Base-by-base conservation (phyloP, 805 yeast genomes). In the Candida glaebosa region DNA sequence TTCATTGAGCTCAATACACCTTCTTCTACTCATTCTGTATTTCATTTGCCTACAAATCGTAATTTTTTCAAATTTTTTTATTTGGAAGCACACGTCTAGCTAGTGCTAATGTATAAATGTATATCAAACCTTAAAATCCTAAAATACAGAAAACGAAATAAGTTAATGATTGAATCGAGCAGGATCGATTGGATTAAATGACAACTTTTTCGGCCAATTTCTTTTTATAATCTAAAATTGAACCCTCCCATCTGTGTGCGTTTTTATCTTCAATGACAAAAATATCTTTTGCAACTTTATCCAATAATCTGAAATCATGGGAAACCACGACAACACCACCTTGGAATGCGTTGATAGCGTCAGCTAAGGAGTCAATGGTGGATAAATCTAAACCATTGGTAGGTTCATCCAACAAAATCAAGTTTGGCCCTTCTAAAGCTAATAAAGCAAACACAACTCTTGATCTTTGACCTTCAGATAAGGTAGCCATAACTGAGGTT, bases 281-380 rank as follows among this genome's bases (percentile, higher is more conserved):
- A 65, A 93, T 93, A 61, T 93, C 98, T 75, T 91, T 87, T 42
- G 99, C 99, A 62, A 93, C 87, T 75, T 88, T 90, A 69, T 91
- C 96, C 67, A 93, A 78, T 59, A 93, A 79, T 73, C 98, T 84
- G 91, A 93, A 93, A 75, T 93, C 99, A 79, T 93, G 99, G 48
- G 97, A 89, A 51, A 93, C 99, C 45, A 93, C 96, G 52, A 89
- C 95, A 41, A 91, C 96, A 78, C 99, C 99, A 72, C 99, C 99
- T 62, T 83, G 86, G 78, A 87, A 93, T 24, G 80, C 84, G 52
- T 89, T 83, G 64, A 93, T 91, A 50, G 99, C 99, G 43, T 85
- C 95, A 40, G 97, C 99, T 58, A 93, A 76, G 34, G 99, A 93
- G 71, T 93, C 99, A 63, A 93, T 93, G 39, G 99, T 90, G 60